Evolutionary conservation across 306 rosid species (phyloP).

Genomic region (Mucuna pruriens): DNA sequence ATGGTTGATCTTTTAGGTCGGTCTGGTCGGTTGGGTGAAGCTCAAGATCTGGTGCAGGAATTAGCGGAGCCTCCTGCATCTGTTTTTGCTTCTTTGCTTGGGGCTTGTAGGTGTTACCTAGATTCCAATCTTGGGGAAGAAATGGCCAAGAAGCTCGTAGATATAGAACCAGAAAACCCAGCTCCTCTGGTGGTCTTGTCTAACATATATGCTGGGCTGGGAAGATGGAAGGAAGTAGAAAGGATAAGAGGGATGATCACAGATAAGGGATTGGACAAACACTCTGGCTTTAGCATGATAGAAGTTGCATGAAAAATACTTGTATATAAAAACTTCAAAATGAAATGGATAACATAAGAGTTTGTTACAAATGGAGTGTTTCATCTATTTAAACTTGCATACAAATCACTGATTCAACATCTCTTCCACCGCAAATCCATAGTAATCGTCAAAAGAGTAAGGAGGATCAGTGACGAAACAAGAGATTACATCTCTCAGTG

Average conservation of each 20-base stretch:
- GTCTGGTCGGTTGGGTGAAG: conserved; percentile 63
- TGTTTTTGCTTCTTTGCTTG: conserved; percentile 71
- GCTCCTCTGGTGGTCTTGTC: conserved; percentile 67
- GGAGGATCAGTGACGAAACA: conserved; percentile 84
- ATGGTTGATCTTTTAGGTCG: conserved; percentile 77
- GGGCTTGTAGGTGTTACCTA: conserved; percentile 61
- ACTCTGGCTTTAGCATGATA: conserved; percentile 64
- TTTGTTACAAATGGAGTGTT: conserved; percentile 28
- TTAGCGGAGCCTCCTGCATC: conserved; percentile 63
- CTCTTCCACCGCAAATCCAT: conserved; percentile 70
- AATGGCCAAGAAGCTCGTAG: conserved; percentile 57
- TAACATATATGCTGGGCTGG: conserved; percentile 68
- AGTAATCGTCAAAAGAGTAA: conserved; percentile 66
- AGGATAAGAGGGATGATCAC: conserved; percentile 59
- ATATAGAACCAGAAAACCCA: conserved; percentile 68
- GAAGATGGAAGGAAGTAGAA: conserved; percentile 82
- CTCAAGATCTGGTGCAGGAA: conserved; percentile 52
- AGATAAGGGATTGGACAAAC: conserved; percentile 58
- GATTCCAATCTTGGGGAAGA: conserved; percentile 67
- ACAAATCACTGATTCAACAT: conserved; percentile 57
- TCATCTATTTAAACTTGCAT: conserved; percentile 3
- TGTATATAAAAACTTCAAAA: conserved; percentile 19
- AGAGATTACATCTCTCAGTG: conserved; percentile 92
- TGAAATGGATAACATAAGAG: conserved; percentile 37
- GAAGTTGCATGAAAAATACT: conserved; percentile 50